These are phyloP conservation scores for Phytophthora pistaciae DNA, from an alignment of 352 stramenopile genomes.

Conservation along the genomic window DNA sequence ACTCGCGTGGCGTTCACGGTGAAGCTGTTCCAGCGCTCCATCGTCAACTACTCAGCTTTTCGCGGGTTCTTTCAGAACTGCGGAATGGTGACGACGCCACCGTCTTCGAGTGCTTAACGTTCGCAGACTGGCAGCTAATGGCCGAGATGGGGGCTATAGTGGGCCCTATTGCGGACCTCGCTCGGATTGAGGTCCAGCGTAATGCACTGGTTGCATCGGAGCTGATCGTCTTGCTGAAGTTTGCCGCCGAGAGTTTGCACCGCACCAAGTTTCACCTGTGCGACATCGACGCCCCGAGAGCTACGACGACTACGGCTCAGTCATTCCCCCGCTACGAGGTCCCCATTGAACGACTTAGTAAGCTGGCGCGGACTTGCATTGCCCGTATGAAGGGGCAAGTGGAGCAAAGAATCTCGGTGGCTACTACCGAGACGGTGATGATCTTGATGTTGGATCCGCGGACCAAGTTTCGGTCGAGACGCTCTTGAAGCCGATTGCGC, in stretches of 20 bases:
- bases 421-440: neutral
- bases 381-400: conserved; percentile 2
- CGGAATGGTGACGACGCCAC: neutral
- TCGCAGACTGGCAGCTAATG: conserved; percentile 2
- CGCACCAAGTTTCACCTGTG: neutral
- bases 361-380: neutral
- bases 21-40: neutral
- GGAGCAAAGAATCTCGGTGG: neutral
- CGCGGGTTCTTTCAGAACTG: neutral
- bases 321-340: neutral
- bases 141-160: conserved; percentile 13
- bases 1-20: conserved; percentile 19
- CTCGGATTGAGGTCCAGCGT: conserved; percentile 14
- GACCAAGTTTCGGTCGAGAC: conserved; percentile 5
- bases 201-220: conserved; percentile 3
- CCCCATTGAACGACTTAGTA: neutral
- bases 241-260: neutral
- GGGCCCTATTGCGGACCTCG: neutral
- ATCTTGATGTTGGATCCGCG: conserved; percentile 6
- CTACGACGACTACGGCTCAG: neutral
- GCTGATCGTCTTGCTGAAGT: conserved; percentile 14
- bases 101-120: conserved; percentile 1
- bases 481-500: neutral
- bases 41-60: conserved; percentile 8
- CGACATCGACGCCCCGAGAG: neutral